These are phyloP conservation scores for Moricandia arvensis DNA, from an alignment of 345 rosid genomes.

Conservation along the genomic window DNA sequence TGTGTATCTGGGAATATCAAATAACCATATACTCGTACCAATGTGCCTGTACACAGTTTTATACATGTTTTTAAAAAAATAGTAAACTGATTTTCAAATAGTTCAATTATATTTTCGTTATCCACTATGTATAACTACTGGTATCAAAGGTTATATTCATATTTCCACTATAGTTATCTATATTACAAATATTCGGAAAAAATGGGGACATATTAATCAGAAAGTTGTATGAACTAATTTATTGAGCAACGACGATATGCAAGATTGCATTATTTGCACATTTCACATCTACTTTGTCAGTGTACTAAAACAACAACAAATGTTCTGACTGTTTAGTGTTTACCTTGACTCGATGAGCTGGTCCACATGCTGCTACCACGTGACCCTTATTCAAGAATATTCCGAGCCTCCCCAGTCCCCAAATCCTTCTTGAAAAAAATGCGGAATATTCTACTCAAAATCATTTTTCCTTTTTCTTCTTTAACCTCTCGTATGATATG, in stretches of 20 bases:
- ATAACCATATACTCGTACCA: not conserved
- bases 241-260: slow-evolving; percentile 5
- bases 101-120: not conserved
- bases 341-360: slow-evolving; percentile 20
- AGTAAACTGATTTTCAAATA: not conserved
- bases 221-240: not conserved
- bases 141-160: not conserved
- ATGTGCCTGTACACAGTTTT: not conserved
- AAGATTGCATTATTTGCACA: slow-evolving; percentile 17
- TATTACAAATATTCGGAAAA: not conserved
- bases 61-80: not conserved
- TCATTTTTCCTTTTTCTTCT: not conserved
- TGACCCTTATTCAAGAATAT: slow-evolving; percentile 21
- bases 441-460: slow-evolving; percentile 13
- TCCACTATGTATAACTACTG: not conserved
- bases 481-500: not conserved
- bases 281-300: slow-evolving; percentile 14
- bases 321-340: slow-evolving; percentile 9
- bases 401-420: slow-evolving; percentile 15
- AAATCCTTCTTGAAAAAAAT: not conserved
- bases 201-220: not conserved
- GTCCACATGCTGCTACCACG: slow-evolving; percentile 27
- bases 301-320: slow-evolving; percentile 2
- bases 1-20: not conserved
- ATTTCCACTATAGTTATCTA: not conserved